Evolutionary conservation across 2,329 filamentous ascomycete genomes (phyloP).

Genomic region (Parastagonospora avenae): DNA sequence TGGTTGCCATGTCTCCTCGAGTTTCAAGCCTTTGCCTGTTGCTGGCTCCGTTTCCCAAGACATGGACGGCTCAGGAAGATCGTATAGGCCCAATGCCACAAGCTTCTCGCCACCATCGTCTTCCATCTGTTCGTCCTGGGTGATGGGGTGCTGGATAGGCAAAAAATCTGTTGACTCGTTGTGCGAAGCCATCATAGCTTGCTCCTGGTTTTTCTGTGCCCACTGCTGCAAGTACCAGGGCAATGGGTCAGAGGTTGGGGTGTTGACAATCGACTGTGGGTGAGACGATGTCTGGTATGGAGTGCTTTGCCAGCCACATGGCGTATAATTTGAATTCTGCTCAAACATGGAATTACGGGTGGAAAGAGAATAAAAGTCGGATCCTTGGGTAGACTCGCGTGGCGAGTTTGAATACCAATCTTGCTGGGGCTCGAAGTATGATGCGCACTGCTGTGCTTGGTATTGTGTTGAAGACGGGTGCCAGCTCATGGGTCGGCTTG

Average conservation of each 20-base stretch:
- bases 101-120: constrained; percentile 71
- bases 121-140: constrained; percentile 57
- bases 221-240: constrained; percentile 47
- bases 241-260: constrained; percentile 36
- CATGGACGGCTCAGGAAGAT: constrained; percentile 67
- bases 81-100: constrained; percentile 83
- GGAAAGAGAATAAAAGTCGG: constrained; percentile 45
- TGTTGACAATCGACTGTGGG: constrained; percentile 36
- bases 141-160: constrained; percentile 55
- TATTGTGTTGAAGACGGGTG: constrained; percentile 66
- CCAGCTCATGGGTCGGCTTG: constrained; percentile 71
- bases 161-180: constrained; percentile 54
- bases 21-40: constrained; percentile 74
- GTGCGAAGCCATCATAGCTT: constrained; percentile 18
- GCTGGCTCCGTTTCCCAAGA: constrained; percentile 57
- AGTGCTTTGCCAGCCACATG: constrained; percentile 35
- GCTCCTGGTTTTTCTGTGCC: constrained; percentile 41
- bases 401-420: constrained; percentile 34
- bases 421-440: constrained; percentile 32
- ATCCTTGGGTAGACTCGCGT: constrained; percentile 33
- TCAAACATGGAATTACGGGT: constrained; percentile 39
- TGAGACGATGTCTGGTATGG: constrained; percentile 29
- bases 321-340: constrained; percentile 32
- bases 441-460: constrained; percentile 23
- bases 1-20: constrained; percentile 80